These are phyloP conservation scores for Funneliformis geosporum DNA, from an alignment of 192 early-diverging fungal genomes.

Conservation along the genomic window DNA sequence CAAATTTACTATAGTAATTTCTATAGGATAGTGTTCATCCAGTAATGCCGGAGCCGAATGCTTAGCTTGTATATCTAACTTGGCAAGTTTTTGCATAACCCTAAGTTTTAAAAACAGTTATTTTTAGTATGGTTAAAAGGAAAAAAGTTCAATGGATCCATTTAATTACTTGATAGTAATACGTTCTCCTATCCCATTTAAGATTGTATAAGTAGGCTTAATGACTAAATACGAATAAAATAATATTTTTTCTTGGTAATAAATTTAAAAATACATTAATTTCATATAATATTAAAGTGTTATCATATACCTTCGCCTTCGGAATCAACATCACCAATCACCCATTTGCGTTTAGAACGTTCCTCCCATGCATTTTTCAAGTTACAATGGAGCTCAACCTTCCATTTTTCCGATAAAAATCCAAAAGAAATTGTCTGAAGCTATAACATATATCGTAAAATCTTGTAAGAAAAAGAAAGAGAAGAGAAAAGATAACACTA, in stretches of 20 bases:
- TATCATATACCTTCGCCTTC: background rate
- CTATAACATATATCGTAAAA: too few species aligned
- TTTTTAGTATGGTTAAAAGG: background rate
- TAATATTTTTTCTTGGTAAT: background rate
- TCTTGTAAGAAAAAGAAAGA: too few species aligned
- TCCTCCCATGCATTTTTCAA: conserved; percentile 37
- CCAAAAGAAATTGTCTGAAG: conserved; percentile 47
- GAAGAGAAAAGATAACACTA: too few species aligned
- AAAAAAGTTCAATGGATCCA: conserved; percentile 14
- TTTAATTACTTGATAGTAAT: conserved; percentile 42
- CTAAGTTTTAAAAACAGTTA: conserved; percentile 18
- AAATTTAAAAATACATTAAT: background rate
- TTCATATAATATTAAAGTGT: background rate
- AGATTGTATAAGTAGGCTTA: conserved; percentile 37
- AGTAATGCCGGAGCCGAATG: conserved; percentile 66
- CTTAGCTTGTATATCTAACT: conserved; percentile 51
- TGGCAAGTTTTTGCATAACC: conserved; percentile 63
- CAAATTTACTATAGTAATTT: conserved; percentile 63
- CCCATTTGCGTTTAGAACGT: conserved; percentile 34
- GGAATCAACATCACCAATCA: background rate
- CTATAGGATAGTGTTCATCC: conserved; percentile 66
- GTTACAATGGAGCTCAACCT: conserved; percentile 47
- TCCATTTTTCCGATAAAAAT: conserved; percentile 48
- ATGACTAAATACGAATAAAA: conserved; percentile 1
- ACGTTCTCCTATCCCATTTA: conserved; percentile 62